Evolutionary conservation across 257 asterid genomes (phyloP).

Genomic region (Petunia axillaris): DNA sequence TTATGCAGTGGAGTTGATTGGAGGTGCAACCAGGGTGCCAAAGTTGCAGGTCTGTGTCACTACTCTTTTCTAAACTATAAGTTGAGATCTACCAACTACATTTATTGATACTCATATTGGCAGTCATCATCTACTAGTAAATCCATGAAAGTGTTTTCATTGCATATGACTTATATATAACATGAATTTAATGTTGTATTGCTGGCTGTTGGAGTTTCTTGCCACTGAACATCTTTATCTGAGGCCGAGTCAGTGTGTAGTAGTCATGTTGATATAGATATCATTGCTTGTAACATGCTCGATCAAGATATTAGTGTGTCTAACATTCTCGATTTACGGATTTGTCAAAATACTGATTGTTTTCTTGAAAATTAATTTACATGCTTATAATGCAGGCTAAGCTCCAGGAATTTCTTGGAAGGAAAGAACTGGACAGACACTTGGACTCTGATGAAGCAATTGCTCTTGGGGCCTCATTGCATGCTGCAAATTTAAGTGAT

Average conservation of each 20-base stretch:
- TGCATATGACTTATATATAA: neutral
- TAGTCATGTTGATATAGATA: neutral
- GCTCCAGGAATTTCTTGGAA: constrained; percentile 97
- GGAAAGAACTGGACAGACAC: constrained; percentile 90
- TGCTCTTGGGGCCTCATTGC: constrained; percentile 92
- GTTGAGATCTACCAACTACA: constrained; percentile 21
- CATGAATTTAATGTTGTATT: neutral
- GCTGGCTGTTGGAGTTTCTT: constrained; percentile 15
- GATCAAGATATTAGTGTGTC: neutral
- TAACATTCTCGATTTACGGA: neutral
- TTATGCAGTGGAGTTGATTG: constrained; percentile 94
- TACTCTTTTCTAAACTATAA: constrained; percentile 16
- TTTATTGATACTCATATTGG: neutral
- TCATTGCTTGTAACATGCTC: constrained; percentile 15
- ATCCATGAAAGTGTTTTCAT: neutral
- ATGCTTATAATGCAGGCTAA: constrained; percentile 59
- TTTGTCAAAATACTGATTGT: constrained; percentile 21
- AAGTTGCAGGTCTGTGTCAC: constrained; percentile 77
- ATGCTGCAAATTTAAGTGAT: constrained; percentile 98
- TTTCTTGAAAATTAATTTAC: constrained; percentile 20
- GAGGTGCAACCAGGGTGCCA: constrained; percentile 99
- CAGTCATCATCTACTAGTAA: neutral
- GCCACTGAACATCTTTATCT: neutral
- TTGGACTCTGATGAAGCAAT: constrained; percentile 98
- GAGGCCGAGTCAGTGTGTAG: neutral